Conservation (phyloP, 73 alveolate species). For the Tetrahymena thermophila region DNA sequence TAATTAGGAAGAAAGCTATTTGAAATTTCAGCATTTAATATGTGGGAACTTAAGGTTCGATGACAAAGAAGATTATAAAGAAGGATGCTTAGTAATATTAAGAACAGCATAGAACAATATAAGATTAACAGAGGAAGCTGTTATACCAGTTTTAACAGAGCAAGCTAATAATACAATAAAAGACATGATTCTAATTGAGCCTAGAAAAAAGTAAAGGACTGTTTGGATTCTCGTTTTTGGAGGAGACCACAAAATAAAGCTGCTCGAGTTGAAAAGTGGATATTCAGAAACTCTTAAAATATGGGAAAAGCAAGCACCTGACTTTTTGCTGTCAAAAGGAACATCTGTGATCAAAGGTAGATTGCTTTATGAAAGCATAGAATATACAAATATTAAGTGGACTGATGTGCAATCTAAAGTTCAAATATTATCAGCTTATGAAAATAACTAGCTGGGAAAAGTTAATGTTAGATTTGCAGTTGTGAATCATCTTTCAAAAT, state of each 20-base stretch:
- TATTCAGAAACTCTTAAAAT: not conserved
- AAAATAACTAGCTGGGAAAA: conserved; percentile 11
- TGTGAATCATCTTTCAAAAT: conserved; percentile 13
- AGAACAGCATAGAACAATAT: not conserved
- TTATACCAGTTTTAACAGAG: not conserved
- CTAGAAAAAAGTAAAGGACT: conserved; percentile 18
- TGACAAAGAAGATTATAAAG: not conserved
- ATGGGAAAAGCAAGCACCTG: conserved; percentile 24
- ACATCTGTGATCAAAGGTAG: conserved; percentile 16
- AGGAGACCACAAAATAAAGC: conserved; percentile 12
- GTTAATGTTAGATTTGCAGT: conserved; percentile 3
- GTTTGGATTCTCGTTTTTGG: conserved; percentile 26
- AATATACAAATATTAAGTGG: conserved; percentile 16
- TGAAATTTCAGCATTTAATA: not conserved
- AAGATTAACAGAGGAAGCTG: not conserved
- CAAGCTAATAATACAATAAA: conserved; percentile 8
- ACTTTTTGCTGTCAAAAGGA: conserved; percentile 7
- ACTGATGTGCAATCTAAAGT: conserved; percentile 27
- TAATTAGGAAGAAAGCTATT: not conserved
- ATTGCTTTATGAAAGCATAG: conserved; percentile 11
- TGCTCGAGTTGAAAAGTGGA: conserved; percentile 22
- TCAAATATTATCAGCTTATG: conserved; percentile 14
- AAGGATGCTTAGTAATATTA: not conserved
- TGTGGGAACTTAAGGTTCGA: not conserved
- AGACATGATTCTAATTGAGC: conserved; percentile 16